Evolutionary conservation across 1,139 yeast genomes (phyloP), one percentile per base, ranked within the genome.

Genomic region (Geotrichum carabidarum): DNA sequence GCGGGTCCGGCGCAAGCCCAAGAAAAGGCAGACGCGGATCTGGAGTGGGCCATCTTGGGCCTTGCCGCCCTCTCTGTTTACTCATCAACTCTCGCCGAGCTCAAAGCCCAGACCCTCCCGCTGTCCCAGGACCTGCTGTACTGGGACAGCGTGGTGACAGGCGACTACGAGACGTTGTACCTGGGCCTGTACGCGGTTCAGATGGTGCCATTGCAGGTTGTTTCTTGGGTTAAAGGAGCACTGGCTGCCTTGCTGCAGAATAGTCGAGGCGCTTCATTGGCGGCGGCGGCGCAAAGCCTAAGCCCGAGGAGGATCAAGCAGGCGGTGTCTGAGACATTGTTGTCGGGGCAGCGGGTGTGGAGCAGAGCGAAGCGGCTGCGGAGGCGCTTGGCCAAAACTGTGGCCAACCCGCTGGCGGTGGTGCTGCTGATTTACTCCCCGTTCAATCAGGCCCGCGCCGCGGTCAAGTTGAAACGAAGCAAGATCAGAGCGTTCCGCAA

Each of bases 21-120:
- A 12, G 15, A 8, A 11, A 44, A 22, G n/a, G 42, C 32, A 40
- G 22, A 41, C 14, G 15, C 18, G 6, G 50, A 48, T 18, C 37
- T 56, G 37, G 53, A 56, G 42, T 53, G 56, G 56, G 54, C 56
- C 18, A 53, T 56, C 22, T 48, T 56, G 12, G 58, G 58, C 4
- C 57, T 58, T 50, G 57, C 64, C 6, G 58, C 63, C 6, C 41
- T 62, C 31, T 57, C 63, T 9, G 53, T 62, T 31, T 62, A 61
- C 40, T 62, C 60, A 6, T 57, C 59, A 27, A 57, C 65, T n/a
- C 61, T 68, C 32, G 58, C 62, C 27, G 58, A 60, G 17, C 59
- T 70, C 50, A 60, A 69, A 42, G 54, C 60, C 14, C 65, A 67
- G 49, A 65, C 73, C 1, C 59, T 69, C 34, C 72, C 73, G 1